These are phyloP conservation scores for Cercospora sp. DNA, from an alignment of 2,329 filamentous ascomycete genomes.

Conservation along the genomic window DNA sequence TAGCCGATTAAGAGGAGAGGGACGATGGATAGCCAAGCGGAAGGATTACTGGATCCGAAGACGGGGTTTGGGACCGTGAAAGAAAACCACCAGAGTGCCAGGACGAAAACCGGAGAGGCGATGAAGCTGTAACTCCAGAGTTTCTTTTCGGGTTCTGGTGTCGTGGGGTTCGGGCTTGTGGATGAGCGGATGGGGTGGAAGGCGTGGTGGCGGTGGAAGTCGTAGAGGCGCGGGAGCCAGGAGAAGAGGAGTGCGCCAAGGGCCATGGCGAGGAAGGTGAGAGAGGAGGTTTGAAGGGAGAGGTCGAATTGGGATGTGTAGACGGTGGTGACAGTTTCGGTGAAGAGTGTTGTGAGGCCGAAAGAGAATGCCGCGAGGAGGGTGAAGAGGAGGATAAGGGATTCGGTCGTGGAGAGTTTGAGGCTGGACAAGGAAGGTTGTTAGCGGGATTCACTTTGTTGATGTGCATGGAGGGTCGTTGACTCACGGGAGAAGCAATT, in stretches of 20 bases:
- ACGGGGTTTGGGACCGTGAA: slow-evolving; percentile 49
- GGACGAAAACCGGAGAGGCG: slow-evolving; percentile 47
- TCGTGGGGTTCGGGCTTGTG: slow-evolving; percentile 23
- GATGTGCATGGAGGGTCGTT: not conserved
- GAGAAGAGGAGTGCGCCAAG: slow-evolving; percentile 49
- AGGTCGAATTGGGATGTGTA: slow-evolving; percentile 41
- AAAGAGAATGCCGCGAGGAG: slow-evolving; percentile 45
- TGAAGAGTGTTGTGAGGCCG: slow-evolving; percentile 51
- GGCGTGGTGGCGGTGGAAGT: slow-evolving; percentile 39
- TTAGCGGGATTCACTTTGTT: not conserved
- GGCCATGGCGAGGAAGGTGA: slow-evolving; percentile 62
- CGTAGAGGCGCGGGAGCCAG: slow-evolving; percentile 47
- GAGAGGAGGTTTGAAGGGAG: slow-evolving; percentile 46
- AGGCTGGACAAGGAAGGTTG: not conserved
- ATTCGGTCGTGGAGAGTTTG: slow-evolving; percentile 49
- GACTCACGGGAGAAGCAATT: slow-evolving; percentile 11
- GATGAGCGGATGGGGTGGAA: slow-evolving; percentile 12
- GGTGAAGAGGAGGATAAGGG: slow-evolving; percentile 48
- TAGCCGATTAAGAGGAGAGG: slow-evolving; percentile 49
- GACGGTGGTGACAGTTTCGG: slow-evolving; percentile 46
- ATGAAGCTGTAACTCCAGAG: slow-evolving; percentile 48
- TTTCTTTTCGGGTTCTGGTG: slow-evolving; percentile 49
- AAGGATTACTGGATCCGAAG: slow-evolving; percentile 30
- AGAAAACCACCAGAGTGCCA: slow-evolving; percentile 50
- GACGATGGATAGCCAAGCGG: slow-evolving; percentile 26